These are phyloP conservation scores for Penicillium lividum DNA, from an alignment of 495 filamentous ascomycete species.

Conservation along the genomic window DNA sequence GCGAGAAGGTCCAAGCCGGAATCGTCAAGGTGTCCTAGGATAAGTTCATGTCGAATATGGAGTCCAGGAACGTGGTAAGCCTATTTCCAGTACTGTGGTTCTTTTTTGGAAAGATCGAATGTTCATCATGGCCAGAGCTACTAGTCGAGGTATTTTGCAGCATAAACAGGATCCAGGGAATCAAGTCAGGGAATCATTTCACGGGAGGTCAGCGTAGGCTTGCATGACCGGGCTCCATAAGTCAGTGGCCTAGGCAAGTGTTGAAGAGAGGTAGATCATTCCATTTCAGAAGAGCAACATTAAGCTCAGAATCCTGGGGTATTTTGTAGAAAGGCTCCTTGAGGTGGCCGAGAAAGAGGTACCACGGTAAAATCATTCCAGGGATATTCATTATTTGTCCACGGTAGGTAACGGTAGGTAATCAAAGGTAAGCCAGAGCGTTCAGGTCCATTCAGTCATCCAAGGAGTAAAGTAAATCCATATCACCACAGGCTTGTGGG, in stretches of 20 bases:
- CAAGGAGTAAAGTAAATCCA: slow-evolving; percentile 26
- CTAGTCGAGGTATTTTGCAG: slow-evolving; percentile 16
- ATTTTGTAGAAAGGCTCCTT: slow-evolving; percentile 1
- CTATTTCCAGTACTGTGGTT: slow-evolving; percentile 14
- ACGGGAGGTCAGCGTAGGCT: slow-evolving; percentile 7
- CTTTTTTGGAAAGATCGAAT: background rate
- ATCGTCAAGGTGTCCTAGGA: background rate
- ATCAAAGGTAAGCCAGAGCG: background rate
- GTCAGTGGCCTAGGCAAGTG: slow-evolving; percentile 20
- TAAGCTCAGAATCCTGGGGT: slow-evolving; percentile 22
- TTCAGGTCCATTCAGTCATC: slow-evolving; percentile 9
- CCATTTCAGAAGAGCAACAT: slow-evolving; percentile 23
- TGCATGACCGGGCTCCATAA: slow-evolving; percentile 16
- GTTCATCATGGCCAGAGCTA: slow-evolving; percentile 14
- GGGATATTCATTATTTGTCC: slow-evolving; percentile 21
- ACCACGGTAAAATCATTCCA: slow-evolving; percentile 20
- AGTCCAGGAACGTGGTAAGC: slow-evolving; percentile 1
- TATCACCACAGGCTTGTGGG: slow-evolving; percentile 34
- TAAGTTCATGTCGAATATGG: background rate
- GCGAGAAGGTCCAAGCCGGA: slow-evolving; percentile 12
- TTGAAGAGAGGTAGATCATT: slow-evolving; percentile 18
- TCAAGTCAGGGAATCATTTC: slow-evolving; percentile 7
- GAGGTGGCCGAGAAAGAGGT: background rate
- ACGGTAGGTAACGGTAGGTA: background rate
- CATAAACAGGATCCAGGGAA: background rate